Percentiles rank a stretch among this genome's conserved stretches.
phyloP scores from a whole-genome alignment of 805 yeast species.

The Yarrowia sp. region DNA sequence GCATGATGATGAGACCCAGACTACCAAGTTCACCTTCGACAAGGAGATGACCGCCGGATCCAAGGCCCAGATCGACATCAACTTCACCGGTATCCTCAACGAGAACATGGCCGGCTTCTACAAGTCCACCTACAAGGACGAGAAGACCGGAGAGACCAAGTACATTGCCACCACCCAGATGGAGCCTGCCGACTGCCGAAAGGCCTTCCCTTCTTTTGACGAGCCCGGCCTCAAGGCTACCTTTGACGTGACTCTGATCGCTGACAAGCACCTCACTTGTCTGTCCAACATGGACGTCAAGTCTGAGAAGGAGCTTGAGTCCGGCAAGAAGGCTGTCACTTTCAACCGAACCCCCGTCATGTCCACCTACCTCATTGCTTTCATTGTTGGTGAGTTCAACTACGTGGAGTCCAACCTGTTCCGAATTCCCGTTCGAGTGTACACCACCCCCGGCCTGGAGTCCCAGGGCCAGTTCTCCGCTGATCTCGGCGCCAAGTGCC shows the following conservation, averaged over 20 bases:
- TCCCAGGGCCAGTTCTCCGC: slow-evolving; percentile 68
- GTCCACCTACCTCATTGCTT: slow-evolving; percentile 79
- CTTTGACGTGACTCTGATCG: slow-evolving; percentile 63
- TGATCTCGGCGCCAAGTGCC: slow-evolving; percentile 67
- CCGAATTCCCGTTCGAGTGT: slow-evolving; percentile 71
- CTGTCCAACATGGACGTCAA: slow-evolving; percentile 72
- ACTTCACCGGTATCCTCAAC: slow-evolving; percentile 64
- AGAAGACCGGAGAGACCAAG: slow-evolving; percentile 57
- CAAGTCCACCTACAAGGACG: slow-evolving; percentile 65
- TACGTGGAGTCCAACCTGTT: slow-evolving; percentile 63
- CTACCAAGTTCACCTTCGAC: slow-evolving; percentile 65
- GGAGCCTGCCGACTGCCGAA: slow-evolving; percentile 80
- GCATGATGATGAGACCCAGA: slow-evolving; percentile 64
- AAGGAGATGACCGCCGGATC: slow-evolving; percentile 51
- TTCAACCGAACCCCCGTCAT: slow-evolving; percentile 73
- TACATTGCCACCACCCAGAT: slow-evolving; percentile 72
- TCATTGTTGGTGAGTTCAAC: slow-evolving; percentile 70
- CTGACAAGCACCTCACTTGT: slow-evolving; percentile 61
- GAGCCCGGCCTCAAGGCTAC: slow-evolving; percentile 75
- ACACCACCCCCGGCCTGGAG: slow-evolving; percentile 72
- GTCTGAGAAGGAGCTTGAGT: slow-evolving; percentile 51
- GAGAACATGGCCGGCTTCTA: slow-evolving; percentile 79
- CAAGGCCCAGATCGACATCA: slow-evolving; percentile 63
- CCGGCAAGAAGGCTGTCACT: slow-evolving; percentile 55
- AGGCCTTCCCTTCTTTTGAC: slow-evolving; percentile 79